Base-by-base conservation (phyloP, 495 filamentous ascomycete species). In the Venustampulla echinocandica region DNA sequence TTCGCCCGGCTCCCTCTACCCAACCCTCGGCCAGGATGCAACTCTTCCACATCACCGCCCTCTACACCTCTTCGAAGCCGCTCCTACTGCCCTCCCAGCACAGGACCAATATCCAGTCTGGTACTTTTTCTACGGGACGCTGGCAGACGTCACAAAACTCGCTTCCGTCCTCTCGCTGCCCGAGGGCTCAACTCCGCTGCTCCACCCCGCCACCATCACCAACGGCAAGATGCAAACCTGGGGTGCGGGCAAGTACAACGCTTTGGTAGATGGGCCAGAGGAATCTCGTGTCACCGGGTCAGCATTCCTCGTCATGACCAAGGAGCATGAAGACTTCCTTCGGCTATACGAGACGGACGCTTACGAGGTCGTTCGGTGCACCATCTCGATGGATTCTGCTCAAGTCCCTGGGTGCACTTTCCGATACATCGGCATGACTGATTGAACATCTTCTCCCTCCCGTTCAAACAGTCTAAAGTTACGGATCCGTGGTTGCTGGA, bases 91-190 rank as follows among this genome's bases (percentile, higher is more conserved):
- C 25, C 17, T 4, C 35, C 52, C 2, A 27, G 19, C 19, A 34
- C 53, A 55, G 40, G 48, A 61, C 23, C 59, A 60, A 15, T 58
- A 60, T 17, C 68, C 65, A 0, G 59, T 69, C 3, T 65, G 57
- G 61, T 65, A 64, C 39, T 67, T 65, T 45, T 60, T 68, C 42
- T 67, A 68, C 50, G 64, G 65, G 14, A 65, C 52, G 6, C 56
- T 68, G 0, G 53, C 58, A 10, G 46, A 49, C 23, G 32, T 51
- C 1, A 33, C 34, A 6, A 46, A 56, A 15, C 55, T 64, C 19
- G 27, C 20, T 2, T 36, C 44, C 9, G 34, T 52, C 13, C 50
- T 67, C 2, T 55, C 51, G 6, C 56, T 63, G 3, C 35, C 23
- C 13, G 36, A 57, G 42, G 50, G 44, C 5, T 32, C 32, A 42